phyloP scores from a whole-genome alignment of 1,139 yeast species.

The Diutina ranongensis region DNA sequence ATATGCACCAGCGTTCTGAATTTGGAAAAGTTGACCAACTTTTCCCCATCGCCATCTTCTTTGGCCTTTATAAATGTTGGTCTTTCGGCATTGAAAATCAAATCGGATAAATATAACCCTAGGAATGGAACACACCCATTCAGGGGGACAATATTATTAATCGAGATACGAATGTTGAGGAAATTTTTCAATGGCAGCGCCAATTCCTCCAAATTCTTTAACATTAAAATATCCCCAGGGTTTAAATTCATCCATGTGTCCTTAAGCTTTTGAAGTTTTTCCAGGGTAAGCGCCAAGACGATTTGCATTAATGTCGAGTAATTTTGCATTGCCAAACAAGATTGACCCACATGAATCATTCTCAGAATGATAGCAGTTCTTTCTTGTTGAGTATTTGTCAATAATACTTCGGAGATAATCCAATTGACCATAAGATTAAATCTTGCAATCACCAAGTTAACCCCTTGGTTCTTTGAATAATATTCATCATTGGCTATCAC shows the following conservation, averaged over 20 bases:
- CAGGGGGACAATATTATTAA: slow-evolving; percentile 53
- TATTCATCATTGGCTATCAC: slow-evolving; percentile 52
- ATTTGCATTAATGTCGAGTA: slow-evolving; percentile 83
- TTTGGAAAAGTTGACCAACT: slow-evolving; percentile 63
- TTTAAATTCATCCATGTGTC: slow-evolving; percentile 66
- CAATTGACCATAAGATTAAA: slow-evolving; percentile 86
- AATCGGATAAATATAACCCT: slow-evolving; percentile 75
- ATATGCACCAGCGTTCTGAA: slow-evolving; percentile 69
- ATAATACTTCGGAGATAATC: slow-evolving; percentile 77
- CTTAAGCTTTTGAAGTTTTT: slow-evolving; percentile 45
- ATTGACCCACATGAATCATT: slow-evolving; percentile 77
- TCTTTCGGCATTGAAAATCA: slow-evolving; percentile 70
- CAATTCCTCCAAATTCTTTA: slow-evolving; percentile 53
- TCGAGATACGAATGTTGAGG: slow-evolving; percentile 47
- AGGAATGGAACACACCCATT: slow-evolving; percentile 85
- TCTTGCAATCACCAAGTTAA: slow-evolving; percentile 75
- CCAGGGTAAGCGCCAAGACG: slow-evolving; percentile 71
- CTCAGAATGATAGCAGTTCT: slow-evolving; percentile 61
- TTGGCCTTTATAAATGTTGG: slow-evolving; percentile 27
- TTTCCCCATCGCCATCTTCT: slow-evolving; percentile 18
- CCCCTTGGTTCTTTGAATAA: slow-evolving; percentile 45
- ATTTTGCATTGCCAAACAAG: slow-evolving; percentile 64
- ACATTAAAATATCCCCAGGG: slow-evolving; percentile 47
- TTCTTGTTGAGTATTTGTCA: slow-evolving; percentile 49
- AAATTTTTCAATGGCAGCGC: slow-evolving; percentile 61